Base-by-base conservation (phyloP, 179 eudicot genomes). In the Silene noctiflora region DNA sequence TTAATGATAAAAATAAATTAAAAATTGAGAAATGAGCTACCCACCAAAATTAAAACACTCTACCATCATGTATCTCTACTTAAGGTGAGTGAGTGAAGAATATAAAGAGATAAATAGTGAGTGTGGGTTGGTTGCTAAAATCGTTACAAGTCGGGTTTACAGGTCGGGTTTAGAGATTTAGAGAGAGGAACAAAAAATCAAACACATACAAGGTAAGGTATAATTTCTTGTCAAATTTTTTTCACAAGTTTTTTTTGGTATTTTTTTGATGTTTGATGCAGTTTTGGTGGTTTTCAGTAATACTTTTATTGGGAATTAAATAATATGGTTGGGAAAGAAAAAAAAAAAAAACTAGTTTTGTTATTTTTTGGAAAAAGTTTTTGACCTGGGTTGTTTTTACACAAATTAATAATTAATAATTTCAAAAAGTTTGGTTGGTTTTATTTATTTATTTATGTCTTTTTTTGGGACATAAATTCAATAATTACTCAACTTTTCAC, bases 81-180 rank as follows among this genome's bases (percentile, higher is more conserved):
- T 70, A 70, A 42, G 69, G 82, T 75, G 76, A 68, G 72, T 72
- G 67, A 55, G 60, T 65, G 60, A 73, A 69, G 63, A 14, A 9
- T 60, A 9, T n/a, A 76, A 66, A 6, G 31, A 35, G 68, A 55
- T n/a, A 76, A 14, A 67, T 16, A 22, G n/a, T 48, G 19, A 75
- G 65, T n/a, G 56, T n/a, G 56, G 19, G 6, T 64, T 24, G 42
- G 16, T 17, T 16, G 33, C 5, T 21, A 21, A 42, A 21, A 56
- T 44, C 17, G n/a, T 35, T 39, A 11, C 7, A 25, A 2, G 42
- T 1, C 42, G 55, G 31, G 17, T 17, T 72, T 21, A n/a, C n/a
- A 42, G 4, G 42, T 1, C 42, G 39, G 31, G 17, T 17, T 72
- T 16, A 33, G 39, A 33, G 39, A 33, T 16, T 72, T 24, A 29